Base-by-base conservation (phyloP, 768 basidiomycete species). In the Pleurotus pulmonarius region DNA sequence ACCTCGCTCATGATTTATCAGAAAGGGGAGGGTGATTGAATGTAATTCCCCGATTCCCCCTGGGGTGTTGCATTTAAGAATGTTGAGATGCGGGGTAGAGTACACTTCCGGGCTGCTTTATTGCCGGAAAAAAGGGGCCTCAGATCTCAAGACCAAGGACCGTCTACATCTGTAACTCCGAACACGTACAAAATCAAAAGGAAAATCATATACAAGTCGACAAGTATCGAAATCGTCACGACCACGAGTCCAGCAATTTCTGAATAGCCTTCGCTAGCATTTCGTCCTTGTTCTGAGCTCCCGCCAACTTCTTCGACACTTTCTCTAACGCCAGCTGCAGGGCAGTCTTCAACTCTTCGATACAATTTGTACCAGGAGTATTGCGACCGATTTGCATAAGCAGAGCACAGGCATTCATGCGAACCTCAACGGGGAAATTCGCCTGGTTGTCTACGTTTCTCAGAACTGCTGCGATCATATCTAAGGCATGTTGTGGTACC, bases 381-480 rank as follows among this genome's bases (percentile, higher is more conserved):
- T 84, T 76, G 61, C 79, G 79, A 34, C 79, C 79, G 16, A 90
- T 65, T 60, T 90, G 86, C 40, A 81, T 75, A 24, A 94, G 70
- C 58, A 94, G 77, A 5, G 86, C 81, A 65, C 90, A 92, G 15
- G 84, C 80, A 62, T 94, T 94, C 24, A 82, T 75, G 46, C 90
- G 82, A 56, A 94, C 82, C 72, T 93, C 92, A 16, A 82, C 71
- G n/a, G 87, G 87, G 63, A 85, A 86, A 58, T 81, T 73, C 58
- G 73, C 73, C 0, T 80, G 75, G 60, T 80, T 78, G 60, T 83
- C 76, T 58, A 76, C 69, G 47, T 58, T 49, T 11, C 60, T 86
- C 59, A 94, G 70, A 51, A 86, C 82, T 43, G 74, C 75, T 46
- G 83, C 70, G 53, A 94, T 78, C 74, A 86, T 83, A 65, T 91